phyloP scores from a whole-genome alignment of 495 filamentous ascomycete genomes.

The Trichocladium uniseriatum region DNA sequence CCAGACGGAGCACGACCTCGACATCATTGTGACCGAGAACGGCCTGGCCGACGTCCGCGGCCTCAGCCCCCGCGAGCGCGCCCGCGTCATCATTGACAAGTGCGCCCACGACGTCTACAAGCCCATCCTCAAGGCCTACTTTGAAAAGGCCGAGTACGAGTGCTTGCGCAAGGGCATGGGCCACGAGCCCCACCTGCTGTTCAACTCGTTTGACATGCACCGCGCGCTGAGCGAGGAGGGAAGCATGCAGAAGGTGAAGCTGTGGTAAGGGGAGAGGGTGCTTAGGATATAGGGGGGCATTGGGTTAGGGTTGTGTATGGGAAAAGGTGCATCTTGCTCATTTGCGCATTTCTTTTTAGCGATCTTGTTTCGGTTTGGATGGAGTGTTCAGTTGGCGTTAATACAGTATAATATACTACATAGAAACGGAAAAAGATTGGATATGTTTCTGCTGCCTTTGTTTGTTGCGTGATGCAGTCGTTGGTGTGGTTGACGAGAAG shows the following conservation, averaged over 20 bases:
- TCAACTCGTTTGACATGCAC: slow-evolving; percentile 83
- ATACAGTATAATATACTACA: no score
- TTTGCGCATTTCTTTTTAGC: no score
- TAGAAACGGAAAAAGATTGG: no score
- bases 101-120: slow-evolving; percentile 81
- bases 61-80: slow-evolving; percentile 69
- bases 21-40: slow-evolving; percentile 79
- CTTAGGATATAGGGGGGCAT: no score
- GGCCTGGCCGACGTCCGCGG: slow-evolving; percentile 83
- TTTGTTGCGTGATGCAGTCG: no score
- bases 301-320: no score
- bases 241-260: slow-evolving; percentile 67
- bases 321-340: neutral
- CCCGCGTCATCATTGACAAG: slow-evolving; percentile 78
- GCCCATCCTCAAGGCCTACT: slow-evolving; percentile 75
- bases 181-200: slow-evolving; percentile 81
- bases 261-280: slow-evolving; percentile 26
- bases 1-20: slow-evolving; percentile 86
- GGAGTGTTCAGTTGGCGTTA: no score
- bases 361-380: no score
- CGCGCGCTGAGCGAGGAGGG: slow-evolving; percentile 69
- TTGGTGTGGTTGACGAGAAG: no score
- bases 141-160: slow-evolving; percentile 79
- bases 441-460: no score
- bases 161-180: slow-evolving; percentile 83